Conservation (phyloP, 2,329 filamentous ascomycete species). For the Fonsecaea pedrosoi region DNA sequence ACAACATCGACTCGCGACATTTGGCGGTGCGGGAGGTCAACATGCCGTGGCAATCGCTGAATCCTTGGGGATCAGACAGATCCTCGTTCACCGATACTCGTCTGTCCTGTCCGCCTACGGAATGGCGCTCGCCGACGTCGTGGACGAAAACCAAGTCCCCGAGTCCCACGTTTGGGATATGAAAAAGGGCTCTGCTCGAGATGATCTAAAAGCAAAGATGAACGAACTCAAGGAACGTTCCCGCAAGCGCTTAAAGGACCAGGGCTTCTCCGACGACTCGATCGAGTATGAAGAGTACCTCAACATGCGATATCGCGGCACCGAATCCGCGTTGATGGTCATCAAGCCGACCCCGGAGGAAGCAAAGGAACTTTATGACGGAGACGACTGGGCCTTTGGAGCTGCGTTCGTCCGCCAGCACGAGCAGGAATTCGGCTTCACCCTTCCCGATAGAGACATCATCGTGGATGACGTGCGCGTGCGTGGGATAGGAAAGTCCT, state of each 20-base stretch:
- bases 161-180: slow-evolving; percentile 68
- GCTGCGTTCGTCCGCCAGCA: slow-evolving; percentile 86
- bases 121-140: slow-evolving; percentile 90
- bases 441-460: slow-evolving; percentile 81
- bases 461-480: slow-evolving; percentile 90
- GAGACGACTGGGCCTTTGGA: slow-evolving; percentile 80
- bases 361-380: slow-evolving; percentile 63
- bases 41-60: slow-evolving; percentile 91
- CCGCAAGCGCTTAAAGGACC: slow-evolving; percentile 68
- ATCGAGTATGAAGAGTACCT: slow-evolving; percentile 90
- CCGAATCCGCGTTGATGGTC: slow-evolving; percentile 90
- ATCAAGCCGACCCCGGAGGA: slow-evolving; percentile 73
- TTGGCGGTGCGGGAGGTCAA: slow-evolving; percentile 90
- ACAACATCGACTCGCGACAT: slow-evolving; percentile 87
- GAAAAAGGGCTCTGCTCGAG: slow-evolving; percentile 62
- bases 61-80: slow-evolving; percentile 81
- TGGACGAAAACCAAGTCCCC: slow-evolving; percentile 78
- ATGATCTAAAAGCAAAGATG: slow-evolving; percentile 75
- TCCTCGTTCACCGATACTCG: slow-evolving; percentile 86
- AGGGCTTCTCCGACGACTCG: slow-evolving; percentile 77
- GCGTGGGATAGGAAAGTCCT: slow-evolving; percentile 87
- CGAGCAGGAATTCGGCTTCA: slow-evolving; percentile 92
- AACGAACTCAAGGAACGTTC: slow-evolving; percentile 80
- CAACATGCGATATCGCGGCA: slow-evolving; percentile 90
- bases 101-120: slow-evolving; percentile 92